phyloP scores from a whole-genome alignment of 768 basidiomycete species.

The Suillus occidentalis region DNA sequence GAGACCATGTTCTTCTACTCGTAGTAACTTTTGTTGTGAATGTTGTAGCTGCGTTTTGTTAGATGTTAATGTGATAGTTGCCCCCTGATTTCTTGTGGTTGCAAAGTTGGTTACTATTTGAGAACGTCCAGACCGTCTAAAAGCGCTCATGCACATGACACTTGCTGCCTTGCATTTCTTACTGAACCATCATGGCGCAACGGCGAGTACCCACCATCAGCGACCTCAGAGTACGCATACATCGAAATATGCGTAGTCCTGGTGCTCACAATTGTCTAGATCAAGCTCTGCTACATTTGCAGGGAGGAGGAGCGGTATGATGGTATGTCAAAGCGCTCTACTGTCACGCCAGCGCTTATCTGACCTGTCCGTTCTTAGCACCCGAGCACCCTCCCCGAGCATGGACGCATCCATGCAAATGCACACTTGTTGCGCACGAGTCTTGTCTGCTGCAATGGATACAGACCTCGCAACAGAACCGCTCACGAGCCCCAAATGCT shows the following conservation, averaged over 20 bases:
- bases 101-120: not conserved
- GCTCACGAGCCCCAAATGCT: constrained; percentile 55
- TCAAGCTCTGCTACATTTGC: constrained; percentile 82
- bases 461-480: constrained; percentile 60
- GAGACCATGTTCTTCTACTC: constrained; percentile 8
- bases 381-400: constrained; percentile 48
- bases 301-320: constrained; percentile 67
- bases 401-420: constrained; percentile 82
- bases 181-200: constrained; percentile 22
- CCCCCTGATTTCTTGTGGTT: not conserved
- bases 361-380: constrained; percentile 26
- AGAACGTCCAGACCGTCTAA: not conserved
- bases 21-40: constrained; percentile 2
- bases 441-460: constrained; percentile 81
- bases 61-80: constrained; percentile 8
- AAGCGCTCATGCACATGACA: not conserved
- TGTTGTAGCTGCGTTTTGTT: constrained; percentile 7
- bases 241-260: constrained; percentile 8
- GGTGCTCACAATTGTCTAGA: constrained; percentile 28
- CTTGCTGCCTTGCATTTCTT: not conserved
- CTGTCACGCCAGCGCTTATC: constrained; percentile 2
- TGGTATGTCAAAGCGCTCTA: constrained; percentile 21
- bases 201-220: constrained; percentile 33
- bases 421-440: constrained; percentile 80
- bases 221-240: constrained; percentile 31